phyloP scores from a whole-genome alignment of 1,139 yeast genomes.

The Hansenula sp. region DNA sequence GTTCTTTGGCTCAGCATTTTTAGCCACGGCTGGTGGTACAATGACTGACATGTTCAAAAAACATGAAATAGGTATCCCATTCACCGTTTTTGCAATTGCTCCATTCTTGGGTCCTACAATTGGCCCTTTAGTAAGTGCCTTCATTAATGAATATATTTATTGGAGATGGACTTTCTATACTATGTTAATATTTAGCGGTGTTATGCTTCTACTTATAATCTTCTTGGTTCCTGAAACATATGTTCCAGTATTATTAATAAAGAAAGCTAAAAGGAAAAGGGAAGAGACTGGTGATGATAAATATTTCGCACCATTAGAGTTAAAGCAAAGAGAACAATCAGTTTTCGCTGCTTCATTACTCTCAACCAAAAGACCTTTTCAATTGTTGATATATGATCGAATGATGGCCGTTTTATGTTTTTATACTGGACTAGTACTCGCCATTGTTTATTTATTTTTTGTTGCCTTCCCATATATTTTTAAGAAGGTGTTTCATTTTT shows the following conservation, averaged over 20 bases:
- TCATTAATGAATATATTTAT: slow-evolving; percentile 47
- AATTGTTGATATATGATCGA: slow-evolving; percentile 50
- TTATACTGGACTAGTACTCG: slow-evolving; percentile 58
- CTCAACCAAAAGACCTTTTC: slow-evolving; percentile 50
- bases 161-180: slow-evolving; percentile 63
- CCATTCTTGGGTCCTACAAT: slow-evolving; percentile 78
- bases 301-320: slow-evolving; percentile 48
- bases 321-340: slow-evolving; percentile 37
- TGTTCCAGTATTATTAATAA: slow-evolving; percentile 56
- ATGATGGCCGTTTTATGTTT: slow-evolving; percentile 60
- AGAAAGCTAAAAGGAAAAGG: slow-evolving; percentile 56
- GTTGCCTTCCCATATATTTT: slow-evolving; percentile 60
- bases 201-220: slow-evolving; percentile 43
- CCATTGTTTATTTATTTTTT: slow-evolving; percentile 59
- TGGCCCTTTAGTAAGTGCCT: slow-evolving; percentile 69
- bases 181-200: slow-evolving; percentile 63
- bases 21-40: slow-evolving; percentile 78
- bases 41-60: slow-evolving; percentile 61
- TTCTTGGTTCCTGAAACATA: slow-evolving; percentile 69
- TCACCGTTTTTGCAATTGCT: slow-evolving; percentile 66
- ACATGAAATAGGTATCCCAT: slow-evolving; percentile 60
- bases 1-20: slow-evolving; percentile 64
- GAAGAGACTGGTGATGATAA: slow-evolving; percentile 54
- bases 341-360: slow-evolving; percentile 33
- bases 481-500: slow-evolving; percentile 41